Conservation (phyloP, 139 green algal genomes). For the Closterium sp. region DNA sequence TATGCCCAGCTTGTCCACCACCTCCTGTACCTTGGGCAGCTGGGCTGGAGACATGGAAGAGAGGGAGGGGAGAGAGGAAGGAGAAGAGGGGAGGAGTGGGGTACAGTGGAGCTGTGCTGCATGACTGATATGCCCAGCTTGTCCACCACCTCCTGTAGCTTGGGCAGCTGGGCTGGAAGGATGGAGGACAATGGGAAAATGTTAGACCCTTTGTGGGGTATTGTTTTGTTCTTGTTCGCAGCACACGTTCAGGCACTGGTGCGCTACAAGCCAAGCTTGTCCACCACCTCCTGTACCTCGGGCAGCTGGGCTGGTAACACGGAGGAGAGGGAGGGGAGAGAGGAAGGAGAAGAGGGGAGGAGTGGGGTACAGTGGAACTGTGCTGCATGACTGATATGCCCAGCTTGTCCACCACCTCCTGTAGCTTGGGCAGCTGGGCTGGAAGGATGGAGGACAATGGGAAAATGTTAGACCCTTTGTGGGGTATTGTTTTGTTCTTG, state of each 20-base stretch:
- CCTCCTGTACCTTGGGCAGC: constrained; percentile 5
- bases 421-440: background rate
- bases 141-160: constrained; percentile 5
- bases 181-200: no score
- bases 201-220: no score
- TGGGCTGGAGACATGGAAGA: background rate
- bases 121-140: background rate
- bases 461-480: background rate
- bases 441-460: background rate
- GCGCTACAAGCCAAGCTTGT: no score
- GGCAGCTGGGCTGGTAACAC: no score
- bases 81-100: background rate
- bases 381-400: background rate
- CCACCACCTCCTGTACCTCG: no score
- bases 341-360: background rate
- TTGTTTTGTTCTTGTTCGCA: no score
- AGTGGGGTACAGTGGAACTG: no score
- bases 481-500: no score
- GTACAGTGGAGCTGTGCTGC: background rate
- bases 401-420: background rate
- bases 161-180: background rate
- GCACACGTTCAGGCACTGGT: no score
- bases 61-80: background rate
- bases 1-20: constrained; percentile 1
- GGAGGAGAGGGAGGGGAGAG: background rate